These are phyloP conservation scores for Ophiostoma quercus DNA, from an alignment of 2,329 filamentous ascomycete species.

Conservation along the genomic window DNA sequence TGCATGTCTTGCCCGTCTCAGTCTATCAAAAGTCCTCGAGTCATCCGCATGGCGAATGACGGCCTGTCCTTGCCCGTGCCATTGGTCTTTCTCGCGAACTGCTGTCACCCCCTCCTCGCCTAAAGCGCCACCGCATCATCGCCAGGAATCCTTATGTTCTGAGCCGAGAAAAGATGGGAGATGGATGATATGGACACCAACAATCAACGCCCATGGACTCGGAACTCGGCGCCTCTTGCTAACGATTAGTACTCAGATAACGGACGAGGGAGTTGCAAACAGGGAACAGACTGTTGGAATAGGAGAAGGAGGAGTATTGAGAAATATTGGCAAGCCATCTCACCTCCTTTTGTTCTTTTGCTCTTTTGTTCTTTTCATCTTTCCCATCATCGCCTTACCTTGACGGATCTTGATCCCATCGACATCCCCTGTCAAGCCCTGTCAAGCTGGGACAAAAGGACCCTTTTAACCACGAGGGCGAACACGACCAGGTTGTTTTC, in stretches of 20 bases:
- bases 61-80: constrained; percentile 9
- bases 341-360: background rate
- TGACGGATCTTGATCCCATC: background rate
- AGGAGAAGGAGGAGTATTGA: background rate
- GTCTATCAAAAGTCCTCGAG: background rate
- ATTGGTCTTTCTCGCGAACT: constrained; percentile 13
- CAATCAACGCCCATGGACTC: background rate
- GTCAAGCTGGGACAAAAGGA: background rate
- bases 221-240: background rate
- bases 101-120: constrained; percentile 17
- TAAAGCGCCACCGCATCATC: constrained; percentile 17
- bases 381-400: background rate
- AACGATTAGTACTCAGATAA: background rate
- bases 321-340: constrained; percentile 3
- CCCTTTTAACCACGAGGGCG: background rate
- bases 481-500: background rate
- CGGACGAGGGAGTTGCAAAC: background rate
- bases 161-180: background rate
- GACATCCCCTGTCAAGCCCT: background rate
- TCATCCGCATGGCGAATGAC: background rate
- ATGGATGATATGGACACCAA: background rate
- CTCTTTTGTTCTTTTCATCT: too few relatives aligned
- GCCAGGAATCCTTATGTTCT: constrained; percentile 1
- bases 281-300: background rate
- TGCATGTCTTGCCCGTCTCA: background rate